Conservation (phyloP, 306 rosid genomes). For the Trifolium subterraneum region DNA sequence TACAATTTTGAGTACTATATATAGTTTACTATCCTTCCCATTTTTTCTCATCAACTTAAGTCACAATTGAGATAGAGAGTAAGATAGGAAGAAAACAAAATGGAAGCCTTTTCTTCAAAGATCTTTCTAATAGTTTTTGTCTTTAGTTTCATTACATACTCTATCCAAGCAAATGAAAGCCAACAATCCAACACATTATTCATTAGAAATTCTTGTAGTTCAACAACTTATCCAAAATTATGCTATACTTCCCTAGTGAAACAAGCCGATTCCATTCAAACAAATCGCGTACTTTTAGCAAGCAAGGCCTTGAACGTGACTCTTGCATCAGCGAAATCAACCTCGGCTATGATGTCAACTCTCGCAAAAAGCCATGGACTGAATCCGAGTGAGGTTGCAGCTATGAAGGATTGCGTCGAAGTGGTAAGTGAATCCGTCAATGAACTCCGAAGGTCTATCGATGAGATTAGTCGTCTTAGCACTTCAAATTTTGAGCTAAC, state of each 20-base stretch:
- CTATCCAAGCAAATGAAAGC: conserved; percentile 33
- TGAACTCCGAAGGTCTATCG: conserved; percentile 57
- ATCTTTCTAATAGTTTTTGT: conserved; percentile 35
- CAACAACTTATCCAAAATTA: conserved; percentile 69
- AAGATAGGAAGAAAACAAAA: background rate
- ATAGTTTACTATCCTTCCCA: conserved; percentile 9
- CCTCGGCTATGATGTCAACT: conserved; percentile 44
- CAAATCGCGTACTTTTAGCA: conserved; percentile 55
- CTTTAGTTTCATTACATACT: conserved; percentile 4
- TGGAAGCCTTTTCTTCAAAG: conserved; percentile 48
- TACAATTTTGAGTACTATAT: conserved; percentile 12
- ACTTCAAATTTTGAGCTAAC: conserved; percentile 41
- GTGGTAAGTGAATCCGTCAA: conserved; percentile 62
- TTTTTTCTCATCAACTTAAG: conserved; percentile 31
- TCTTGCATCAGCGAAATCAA: conserved; percentile 54
- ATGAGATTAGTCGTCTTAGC: conserved; percentile 52
- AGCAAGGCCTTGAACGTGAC: conserved; percentile 66
- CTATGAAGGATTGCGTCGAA: conserved; percentile 79
- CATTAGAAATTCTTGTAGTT: conserved; percentile 67
- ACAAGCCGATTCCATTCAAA: conserved; percentile 61
- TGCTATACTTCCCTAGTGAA: conserved; percentile 65
- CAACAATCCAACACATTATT: conserved; percentile 51
- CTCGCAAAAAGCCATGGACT: conserved; percentile 47
- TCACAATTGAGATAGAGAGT: background rate
- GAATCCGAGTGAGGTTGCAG: conserved; percentile 53